Evolutionary conservation across 164 flowering plant genomes (phyloP).

Genomic region (Kalanchoe fedtschenkoi): DNA sequence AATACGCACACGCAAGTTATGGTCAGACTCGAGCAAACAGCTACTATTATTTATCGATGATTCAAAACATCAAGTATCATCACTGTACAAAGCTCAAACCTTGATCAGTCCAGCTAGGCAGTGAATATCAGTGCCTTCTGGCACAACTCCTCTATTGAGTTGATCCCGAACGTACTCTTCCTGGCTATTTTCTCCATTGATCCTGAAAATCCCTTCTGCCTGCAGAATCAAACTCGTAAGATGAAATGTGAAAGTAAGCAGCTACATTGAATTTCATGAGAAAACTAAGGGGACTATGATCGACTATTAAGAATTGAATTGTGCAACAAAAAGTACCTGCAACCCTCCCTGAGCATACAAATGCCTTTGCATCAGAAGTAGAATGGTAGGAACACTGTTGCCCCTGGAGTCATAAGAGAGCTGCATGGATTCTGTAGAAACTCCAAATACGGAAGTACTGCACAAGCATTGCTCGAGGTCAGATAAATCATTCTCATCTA

Average conservation of each 20-base stretch:
- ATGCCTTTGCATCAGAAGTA: slow-evolving; percentile 50
- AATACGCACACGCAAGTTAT: too few relatives aligned
- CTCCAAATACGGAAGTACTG: slow-evolving; percentile 72
- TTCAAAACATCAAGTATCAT: neutral
- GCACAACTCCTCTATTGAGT: slow-evolving; percentile 45
- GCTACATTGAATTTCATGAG: neutral
- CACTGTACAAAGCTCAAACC: slow-evolving; percentile 20
- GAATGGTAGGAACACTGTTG: slow-evolving; percentile 70
- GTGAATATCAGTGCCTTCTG: slow-evolving; percentile 56
- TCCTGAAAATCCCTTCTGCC: slow-evolving; percentile 67
- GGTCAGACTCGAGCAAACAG: neutral
- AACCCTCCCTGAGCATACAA: slow-evolving; percentile 53
- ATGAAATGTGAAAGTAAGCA: neutral
- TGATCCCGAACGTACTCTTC: slow-evolving; percentile 61
- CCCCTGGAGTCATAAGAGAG: slow-evolving; percentile 62
- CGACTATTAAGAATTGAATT: neutral
- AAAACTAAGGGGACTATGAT: neutral
- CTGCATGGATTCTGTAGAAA: slow-evolving; percentile 79
- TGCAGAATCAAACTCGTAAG: slow-evolving; percentile 14
- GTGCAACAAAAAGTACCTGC: slow-evolving; percentile 24
- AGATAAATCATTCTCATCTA: neutral
- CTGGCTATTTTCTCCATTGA: slow-evolving; percentile 58
- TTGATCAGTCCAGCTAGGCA: slow-evolving; percentile 64
- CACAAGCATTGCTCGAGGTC: neutral
- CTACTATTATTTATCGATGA: neutral